These are phyloP conservation scores for Biancaea sappan DNA, from an alignment of 306 rosid species.

Conservation along the genomic window DNA sequence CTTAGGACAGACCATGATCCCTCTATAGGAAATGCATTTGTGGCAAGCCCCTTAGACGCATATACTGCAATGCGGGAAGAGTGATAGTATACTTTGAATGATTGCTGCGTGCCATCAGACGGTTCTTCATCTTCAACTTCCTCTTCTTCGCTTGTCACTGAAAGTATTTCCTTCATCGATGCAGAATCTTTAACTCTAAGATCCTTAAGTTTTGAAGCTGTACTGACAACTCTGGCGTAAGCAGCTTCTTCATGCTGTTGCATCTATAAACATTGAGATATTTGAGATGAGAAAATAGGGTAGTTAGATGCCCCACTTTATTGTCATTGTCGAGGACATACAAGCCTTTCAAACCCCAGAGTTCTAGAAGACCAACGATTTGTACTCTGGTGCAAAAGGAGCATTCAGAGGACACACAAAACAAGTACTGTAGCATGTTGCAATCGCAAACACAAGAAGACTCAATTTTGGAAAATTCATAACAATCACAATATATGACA, in stretches of 20 bases:
- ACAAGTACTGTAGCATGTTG: background rate
- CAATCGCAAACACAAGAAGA: fast-evolving
- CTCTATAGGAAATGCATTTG: too few relatives aligned
- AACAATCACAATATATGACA: background rate
- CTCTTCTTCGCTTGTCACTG: too few relatives aligned
- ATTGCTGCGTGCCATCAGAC: too few relatives aligned
- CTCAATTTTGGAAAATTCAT: background rate
- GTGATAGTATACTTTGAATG: too few relatives aligned
- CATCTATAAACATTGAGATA: background rate
- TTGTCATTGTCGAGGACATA: background rate
- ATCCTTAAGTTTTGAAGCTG: conserved; percentile 8
- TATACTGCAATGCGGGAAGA: too few relatives aligned
- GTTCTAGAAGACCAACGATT: background rate
- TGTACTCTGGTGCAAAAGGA: background rate
- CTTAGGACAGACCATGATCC: too few relatives aligned
- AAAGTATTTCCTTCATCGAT: conserved; percentile 4
- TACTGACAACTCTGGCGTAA: background rate
- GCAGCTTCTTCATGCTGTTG: background rate
- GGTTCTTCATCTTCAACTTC: too few relatives aligned
- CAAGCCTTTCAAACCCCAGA: background rate
- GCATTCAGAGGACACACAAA: background rate
- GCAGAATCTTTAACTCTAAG: background rate
- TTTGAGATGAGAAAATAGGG: conserved; percentile 16
- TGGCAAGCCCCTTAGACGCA: too few relatives aligned
- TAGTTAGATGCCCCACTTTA: background rate